These are phyloP conservation scores for Lecanoromycetidae sp. DNA, from an alignment of 2,329 filamentous ascomycete species.

Conservation along the genomic window DNA sequence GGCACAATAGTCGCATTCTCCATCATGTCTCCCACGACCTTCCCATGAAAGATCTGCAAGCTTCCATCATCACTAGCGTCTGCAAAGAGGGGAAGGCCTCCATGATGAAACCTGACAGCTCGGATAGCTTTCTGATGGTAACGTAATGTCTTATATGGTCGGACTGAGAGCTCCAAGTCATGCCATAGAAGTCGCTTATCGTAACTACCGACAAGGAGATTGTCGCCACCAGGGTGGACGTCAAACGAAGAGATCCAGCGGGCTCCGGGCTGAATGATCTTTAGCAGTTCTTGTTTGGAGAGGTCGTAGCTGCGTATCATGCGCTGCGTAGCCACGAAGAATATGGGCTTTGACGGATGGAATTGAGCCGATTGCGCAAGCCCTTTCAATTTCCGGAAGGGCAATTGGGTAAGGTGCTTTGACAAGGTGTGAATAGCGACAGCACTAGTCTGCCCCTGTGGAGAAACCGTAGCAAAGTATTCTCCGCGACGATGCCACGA, in stretches of 20 bases:
- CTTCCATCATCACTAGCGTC: constrained; percentile 92
- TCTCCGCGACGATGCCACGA: constrained; percentile 91
- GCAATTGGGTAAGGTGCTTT: constrained; percentile 88
- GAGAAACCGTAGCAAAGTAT: constrained; percentile 86
- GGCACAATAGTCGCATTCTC: constrained; percentile 95
- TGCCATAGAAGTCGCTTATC: constrained; percentile 92
- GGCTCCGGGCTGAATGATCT: constrained; percentile 84
- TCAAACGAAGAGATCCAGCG: constrained; percentile 92
- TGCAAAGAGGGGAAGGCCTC: constrained; percentile 71
- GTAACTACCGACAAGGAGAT: constrained; percentile 87
- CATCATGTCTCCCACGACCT: constrained; percentile 87
- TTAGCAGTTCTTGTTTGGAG: constrained; percentile 78
- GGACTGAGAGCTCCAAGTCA: constrained; percentile 79
- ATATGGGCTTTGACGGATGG: constrained; percentile 81
- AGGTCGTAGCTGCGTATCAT: constrained; percentile 90
- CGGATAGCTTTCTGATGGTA: constrained; percentile 91
- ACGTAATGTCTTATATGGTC: constrained; percentile 90
- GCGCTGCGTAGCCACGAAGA: constrained; percentile 93
- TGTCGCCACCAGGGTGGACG: constrained; percentile 84
- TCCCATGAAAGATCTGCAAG: constrained; percentile 92
- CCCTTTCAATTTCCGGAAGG: constrained; percentile 66
- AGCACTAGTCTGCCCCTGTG: constrained; percentile 61
- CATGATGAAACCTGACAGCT: constrained; percentile 73
- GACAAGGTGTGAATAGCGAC: constrained; percentile 91
- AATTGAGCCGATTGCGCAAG: constrained; percentile 86